Conservation (phyloP, 257 asterid genomes). For the Fraxinus americana region DNA sequence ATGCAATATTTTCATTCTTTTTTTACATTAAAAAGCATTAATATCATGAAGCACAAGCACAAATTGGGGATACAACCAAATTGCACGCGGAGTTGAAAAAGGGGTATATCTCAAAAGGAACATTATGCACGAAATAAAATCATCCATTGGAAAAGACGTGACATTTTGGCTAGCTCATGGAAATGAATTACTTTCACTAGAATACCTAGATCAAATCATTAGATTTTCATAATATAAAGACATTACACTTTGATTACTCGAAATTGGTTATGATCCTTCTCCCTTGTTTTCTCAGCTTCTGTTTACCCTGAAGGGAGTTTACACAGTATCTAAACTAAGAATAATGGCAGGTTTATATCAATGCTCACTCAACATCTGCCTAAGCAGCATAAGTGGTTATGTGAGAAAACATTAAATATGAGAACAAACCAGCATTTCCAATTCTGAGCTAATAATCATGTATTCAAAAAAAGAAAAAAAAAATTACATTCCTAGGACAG, state of each 20-base stretch:
- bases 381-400: not conserved
- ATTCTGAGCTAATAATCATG: not conserved
- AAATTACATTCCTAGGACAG: not conserved
- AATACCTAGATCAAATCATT: not conserved
- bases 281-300: not conserved
- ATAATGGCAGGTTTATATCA: not conserved
- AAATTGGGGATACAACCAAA: not conserved
- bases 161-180: not conserved
- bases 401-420: not conserved
- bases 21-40: not conserved
- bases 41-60: not conserved
- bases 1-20: not conserved
- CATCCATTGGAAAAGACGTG: not conserved
- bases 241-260: not conserved
- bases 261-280: not conserved
- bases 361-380: not conserved
- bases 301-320: not conserved
- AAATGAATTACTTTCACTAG: not conserved
- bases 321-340: not conserved
- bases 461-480: not conserved
- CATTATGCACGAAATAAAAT: not conserved
- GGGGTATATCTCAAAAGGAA: not conserved
- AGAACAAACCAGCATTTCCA: not conserved
- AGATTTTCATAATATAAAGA: not conserved
- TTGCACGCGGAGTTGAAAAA: not conserved